Conservation (phyloP, 768 basidiomycete species). For the Stropharia rugosoannulata region DNA sequence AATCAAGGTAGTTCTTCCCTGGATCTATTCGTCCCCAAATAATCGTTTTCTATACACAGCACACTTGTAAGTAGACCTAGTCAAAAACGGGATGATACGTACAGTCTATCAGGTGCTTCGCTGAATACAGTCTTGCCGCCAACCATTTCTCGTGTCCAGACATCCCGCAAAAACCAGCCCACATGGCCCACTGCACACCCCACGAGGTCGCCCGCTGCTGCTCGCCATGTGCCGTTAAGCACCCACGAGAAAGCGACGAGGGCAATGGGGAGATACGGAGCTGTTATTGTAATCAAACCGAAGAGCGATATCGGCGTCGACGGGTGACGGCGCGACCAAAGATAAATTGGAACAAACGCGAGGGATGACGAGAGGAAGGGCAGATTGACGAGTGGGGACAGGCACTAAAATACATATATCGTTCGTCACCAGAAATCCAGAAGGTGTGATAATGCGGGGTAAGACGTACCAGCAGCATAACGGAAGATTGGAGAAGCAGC, state of each 20-base stretch:
- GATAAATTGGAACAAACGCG: conserved; percentile 93
- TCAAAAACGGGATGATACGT: conserved; percentile 31
- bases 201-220: conserved; percentile 77
- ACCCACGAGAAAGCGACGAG: conserved; percentile 88
- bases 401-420: conserved; percentile 41
- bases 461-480: conserved; percentile 73
- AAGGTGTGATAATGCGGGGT: not conserved
- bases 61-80: not conserved
- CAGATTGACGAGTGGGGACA: conserved; percentile 87
- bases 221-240: conserved; percentile 80
- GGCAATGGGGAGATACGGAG: conserved; percentile 91
- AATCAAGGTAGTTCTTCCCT: not conserved
- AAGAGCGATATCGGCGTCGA: conserved; percentile 95
- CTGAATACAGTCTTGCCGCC: conserved; percentile 73
- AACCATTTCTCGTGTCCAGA: conserved; percentile 86
- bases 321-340: conserved; percentile 96
- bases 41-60: conserved; percentile 51
- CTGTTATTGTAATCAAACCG: conserved; percentile 91
- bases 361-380: conserved; percentile 93
- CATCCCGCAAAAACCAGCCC: conserved; percentile 82
- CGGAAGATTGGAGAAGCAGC: conserved; percentile 81
- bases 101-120: conserved; percentile 71
- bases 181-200: conserved; percentile 88
- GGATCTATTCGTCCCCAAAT: conserved; percentile 37
- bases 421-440: not conserved